Percentiles rank a stretch among this genome's conserved stretches.
These are phyloP conservation scores for Emericellopsis terricola DNA, from an alignment of 495 filamentous ascomycete species.

Conservation along the genomic window DNA sequence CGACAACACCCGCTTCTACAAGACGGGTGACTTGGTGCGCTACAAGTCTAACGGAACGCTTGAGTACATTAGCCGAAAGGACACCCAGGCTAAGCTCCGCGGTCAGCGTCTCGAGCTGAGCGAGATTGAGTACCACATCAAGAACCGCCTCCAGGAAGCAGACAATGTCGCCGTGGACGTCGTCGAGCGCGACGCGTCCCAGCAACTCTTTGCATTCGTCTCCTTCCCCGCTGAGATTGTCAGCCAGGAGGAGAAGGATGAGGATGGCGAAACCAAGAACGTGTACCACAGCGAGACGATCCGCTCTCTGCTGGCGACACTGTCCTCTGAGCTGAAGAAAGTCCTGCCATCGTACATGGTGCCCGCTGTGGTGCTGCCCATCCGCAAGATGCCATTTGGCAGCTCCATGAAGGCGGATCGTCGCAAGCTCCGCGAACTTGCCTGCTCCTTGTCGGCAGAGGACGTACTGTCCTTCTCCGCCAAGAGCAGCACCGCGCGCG, in stretches of 20 bases:
- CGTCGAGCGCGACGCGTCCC: slow-evolving; percentile 6
- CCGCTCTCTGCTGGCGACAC: slow-evolving; percentile 7
- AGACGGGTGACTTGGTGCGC: slow-evolving; percentile 45
- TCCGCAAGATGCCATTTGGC: background rate
- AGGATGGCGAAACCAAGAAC: too few species aligned
- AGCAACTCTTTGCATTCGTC: slow-evolving; percentile 15
- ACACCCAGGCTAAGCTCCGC: slow-evolving; percentile 48
- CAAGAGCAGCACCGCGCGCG: too few species aligned
- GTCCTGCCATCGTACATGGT: slow-evolving; percentile 21
- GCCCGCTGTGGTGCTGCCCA: background rate
- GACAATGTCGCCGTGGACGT: slow-evolving; percentile 6
- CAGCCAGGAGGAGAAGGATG: slow-evolving; percentile 9
- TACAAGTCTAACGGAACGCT: slow-evolving; percentile 34
- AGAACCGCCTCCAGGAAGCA: too few species aligned
- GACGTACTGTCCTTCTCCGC: slow-evolving; percentile 17
- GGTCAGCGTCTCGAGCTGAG: slow-evolving; percentile 28
- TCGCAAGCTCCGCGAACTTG: slow-evolving; percentile 22
- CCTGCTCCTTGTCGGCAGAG: slow-evolving; percentile 16
- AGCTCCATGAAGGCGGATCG: slow-evolving; percentile 20
- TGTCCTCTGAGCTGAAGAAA: slow-evolving; percentile 1
- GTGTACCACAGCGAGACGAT: slow-evolving; percentile 11
- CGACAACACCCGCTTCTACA: slow-evolving; percentile 33
- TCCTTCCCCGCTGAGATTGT: too few species aligned
- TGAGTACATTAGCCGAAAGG: slow-evolving; percentile 42
- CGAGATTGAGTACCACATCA: slow-evolving; percentile 4